phyloP scores from a whole-genome alignment of 176 grass and related monocot genomes.

The Pontederia paniculata region DNA sequence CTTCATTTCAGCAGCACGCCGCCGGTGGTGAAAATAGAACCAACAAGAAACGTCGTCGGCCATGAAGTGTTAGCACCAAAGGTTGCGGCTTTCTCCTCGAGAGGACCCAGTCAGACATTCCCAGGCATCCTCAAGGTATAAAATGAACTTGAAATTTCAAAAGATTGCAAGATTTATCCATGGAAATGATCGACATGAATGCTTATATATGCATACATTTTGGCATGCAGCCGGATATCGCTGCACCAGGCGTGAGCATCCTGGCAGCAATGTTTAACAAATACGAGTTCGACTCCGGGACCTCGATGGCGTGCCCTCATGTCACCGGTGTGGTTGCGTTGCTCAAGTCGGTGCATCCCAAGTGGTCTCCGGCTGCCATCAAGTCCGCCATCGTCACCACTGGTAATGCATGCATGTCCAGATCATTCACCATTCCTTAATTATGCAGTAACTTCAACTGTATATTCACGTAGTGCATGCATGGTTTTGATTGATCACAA shows the following conservation, averaged over 20 bases:
- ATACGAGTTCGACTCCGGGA: conserved; percentile 28
- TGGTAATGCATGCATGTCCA: conserved; percentile 11
- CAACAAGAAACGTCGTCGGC: background rate
- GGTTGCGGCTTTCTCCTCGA: conserved; percentile 16
- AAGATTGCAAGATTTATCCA: too few relatives aligned
- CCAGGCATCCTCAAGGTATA: conserved; percentile 10
- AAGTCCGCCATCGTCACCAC: conserved; percentile 57
- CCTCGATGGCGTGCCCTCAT: conserved; percentile 59
- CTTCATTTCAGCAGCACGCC: background rate
- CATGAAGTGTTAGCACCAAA: conserved; percentile 9
- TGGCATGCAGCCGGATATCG: conserved; percentile 42
- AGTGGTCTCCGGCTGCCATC: conserved; percentile 51
- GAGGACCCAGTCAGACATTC: background rate
- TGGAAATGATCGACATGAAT: too few relatives aligned
- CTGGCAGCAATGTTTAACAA: conserved; percentile 18
- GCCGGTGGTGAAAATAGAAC: background rate
- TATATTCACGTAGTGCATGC: too few relatives aligned
- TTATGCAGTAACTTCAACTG: too few relatives aligned
- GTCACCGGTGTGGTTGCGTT: conserved; percentile 37
- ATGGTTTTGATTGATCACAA: background rate
- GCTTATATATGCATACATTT: background rate
- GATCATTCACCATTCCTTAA: background rate
- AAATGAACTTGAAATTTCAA: too few relatives aligned
- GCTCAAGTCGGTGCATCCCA: conserved; percentile 51
- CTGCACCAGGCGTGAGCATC: conserved; percentile 46